Conservation (phyloP, 345 rosid genomes). For the Crucihimalaya himalaica region DNA sequence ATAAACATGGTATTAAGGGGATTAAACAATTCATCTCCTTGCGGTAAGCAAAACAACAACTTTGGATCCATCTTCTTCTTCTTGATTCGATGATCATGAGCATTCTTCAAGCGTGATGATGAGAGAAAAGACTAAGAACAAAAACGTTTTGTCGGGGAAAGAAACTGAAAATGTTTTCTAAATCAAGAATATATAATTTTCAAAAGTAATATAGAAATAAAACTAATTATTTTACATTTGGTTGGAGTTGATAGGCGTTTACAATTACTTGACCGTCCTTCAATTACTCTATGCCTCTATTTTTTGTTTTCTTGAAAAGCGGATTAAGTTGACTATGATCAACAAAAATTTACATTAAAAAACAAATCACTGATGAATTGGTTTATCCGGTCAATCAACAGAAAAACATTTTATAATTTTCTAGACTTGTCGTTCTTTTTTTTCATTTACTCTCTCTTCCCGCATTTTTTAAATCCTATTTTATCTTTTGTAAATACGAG, state of each 20-base stretch:
- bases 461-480: neutral
- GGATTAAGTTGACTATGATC: constrained; percentile 29
- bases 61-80: constrained; percentile 42
- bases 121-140: neutral
- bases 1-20: constrained; percentile 62
- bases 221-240: constrained; percentile 7
- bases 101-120: constrained; percentile 31
- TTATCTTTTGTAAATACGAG: neutral
- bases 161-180: constrained; percentile 18
- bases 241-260: constrained; percentile 22
- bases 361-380: neutral
- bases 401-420: too few species aligned
- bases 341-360: neutral
- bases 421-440: neutral
- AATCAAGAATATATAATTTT: constrained; percentile 26
- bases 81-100: constrained; percentile 39
- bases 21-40: constrained; percentile 51
- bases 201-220: neutral
- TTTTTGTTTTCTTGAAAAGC: neutral
- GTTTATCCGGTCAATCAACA: neutral
- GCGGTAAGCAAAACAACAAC: constrained; percentile 41
- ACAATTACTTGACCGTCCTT: constrained; percentile 30
- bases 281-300: constrained; percentile 35
- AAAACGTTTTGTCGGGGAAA: neutral
- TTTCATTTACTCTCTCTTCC: neutral